Evolutionary conservation across 164 flowering plant species (phyloP), one percentile per base, ranked within the genome.

Genomic region (Vitis labrusca): DNA sequence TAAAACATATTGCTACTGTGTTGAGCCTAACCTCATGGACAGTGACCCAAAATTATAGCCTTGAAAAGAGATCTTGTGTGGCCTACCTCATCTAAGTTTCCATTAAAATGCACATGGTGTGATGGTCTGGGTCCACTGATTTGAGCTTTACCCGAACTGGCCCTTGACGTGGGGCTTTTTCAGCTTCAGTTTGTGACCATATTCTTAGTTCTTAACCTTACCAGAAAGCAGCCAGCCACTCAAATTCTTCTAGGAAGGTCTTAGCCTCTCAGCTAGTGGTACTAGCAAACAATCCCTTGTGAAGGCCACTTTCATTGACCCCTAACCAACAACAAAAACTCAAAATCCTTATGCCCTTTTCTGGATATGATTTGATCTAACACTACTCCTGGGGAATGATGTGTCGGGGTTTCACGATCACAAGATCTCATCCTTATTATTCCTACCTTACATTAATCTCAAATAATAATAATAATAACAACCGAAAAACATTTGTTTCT

Each of bases 201-300:
- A 12, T 47, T 37, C 48, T 15, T 48, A 8, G 15, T 1, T 17
- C 37, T 27, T 16, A 8, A 29, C 30, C 8, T 58, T 19, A 17
- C 29, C 11, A 58, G 61, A 58, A 58, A 19, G 32, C 61, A 23
- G 44, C 44, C 44, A 37, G 61, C 61, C 61, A 59, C 14, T 50
- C 61, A 64, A 17, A 49, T 16, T 66, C 50, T 59, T 51, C 13
- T 50, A n/a, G 9, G 52, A 52, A 32, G 56, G 50, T 59, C 52
- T 30, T 60, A 48, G 48, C 11, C 32, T 51, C 56, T 30, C 10
- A 9, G 32, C 66, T 37, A 49, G 48, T 54, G 52, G 54, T 15
- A 53, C 63, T 6, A 62, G 50, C 10, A 49, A 72, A 74, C 77
- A 77, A 73, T 14, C 60, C 71, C 71, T 75, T 54, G 74, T 75